Evolutionary conservation across 2,329 filamentous ascomycete species (phyloP).

Genomic region (Tolypocladium sp.): DNA sequence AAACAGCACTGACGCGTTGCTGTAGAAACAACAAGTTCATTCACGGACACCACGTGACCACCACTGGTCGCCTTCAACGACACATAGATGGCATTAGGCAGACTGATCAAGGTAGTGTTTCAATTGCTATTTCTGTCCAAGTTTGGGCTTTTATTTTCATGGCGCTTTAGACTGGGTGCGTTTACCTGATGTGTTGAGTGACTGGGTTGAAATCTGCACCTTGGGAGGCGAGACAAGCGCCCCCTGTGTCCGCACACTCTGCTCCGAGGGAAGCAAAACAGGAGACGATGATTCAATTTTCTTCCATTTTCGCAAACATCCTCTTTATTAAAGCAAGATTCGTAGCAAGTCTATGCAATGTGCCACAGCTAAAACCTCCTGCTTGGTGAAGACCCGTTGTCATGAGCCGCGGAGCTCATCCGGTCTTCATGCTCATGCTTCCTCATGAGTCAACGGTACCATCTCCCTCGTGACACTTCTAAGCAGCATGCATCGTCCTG

Average conservation of each 20-base stretch:
- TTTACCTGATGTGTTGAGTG: too few relatives aligned
- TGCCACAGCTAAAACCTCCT: too few relatives aligned
- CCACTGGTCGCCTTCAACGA: background rate
- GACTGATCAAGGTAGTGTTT: too few relatives aligned
- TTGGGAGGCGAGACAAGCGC: too few relatives aligned
- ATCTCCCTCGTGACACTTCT: background rate
- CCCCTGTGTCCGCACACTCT: too few relatives aligned
- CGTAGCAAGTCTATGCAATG: too few relatives aligned
- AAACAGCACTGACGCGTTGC: conserved; percentile 3
- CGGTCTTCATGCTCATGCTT: background rate
- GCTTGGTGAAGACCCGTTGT: background rate
- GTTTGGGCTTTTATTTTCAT: background rate
- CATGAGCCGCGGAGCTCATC: background rate
- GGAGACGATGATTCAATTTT: too few relatives aligned
- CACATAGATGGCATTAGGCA: background rate
- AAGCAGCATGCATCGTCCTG: background rate
- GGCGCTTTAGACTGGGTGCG: too few relatives aligned
- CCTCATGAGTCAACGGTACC: background rate
- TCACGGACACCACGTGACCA: background rate
- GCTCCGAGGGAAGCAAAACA: too few relatives aligned
- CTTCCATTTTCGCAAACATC: too few relatives aligned
- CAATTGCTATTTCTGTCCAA: background rate
- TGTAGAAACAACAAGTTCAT: conserved; percentile 3
- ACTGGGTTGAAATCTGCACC: too few relatives aligned
- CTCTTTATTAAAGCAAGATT: too few relatives aligned